Evolutionary conservation across 805 yeast species (phyloP), one percentile per base, ranked within the genome.

Genomic region (Metschnikowia lochheadii): DNA sequence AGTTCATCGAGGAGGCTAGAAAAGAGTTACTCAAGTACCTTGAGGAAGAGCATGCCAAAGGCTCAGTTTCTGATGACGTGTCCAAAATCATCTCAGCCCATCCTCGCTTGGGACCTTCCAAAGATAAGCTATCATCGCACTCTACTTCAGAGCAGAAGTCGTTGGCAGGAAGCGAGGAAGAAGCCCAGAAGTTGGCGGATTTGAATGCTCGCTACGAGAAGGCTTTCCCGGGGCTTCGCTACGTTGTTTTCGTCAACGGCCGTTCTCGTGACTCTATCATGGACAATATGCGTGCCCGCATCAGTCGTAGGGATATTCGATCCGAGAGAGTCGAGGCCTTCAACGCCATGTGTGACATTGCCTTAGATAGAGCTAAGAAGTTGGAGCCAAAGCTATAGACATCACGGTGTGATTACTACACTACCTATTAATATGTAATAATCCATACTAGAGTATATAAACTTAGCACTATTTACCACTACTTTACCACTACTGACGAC

Each of bases 271-370:
- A 73, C 5, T 82, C 67, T 17, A 82, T 90, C 26, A 84, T 89
- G 81, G 66, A 67, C 23, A 72, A 81, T 54, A 63, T 63, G 67
- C 51, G 26, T 13, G 39, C 36, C 8, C 50, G 68, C n/a, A 86
- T 90, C 3, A 66, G 65, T 1, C 72, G 85, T 47, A 70, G 70
- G n/a, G 79, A 84, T 59, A 75, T 80, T 50, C 63, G 57, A 6
- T 47, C 56, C 32, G 97, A 91, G 64, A 77, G 81, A 50, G 41
- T 51, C 7, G 85, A 82, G 43, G 95, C 96, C 0, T 80, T 89
- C 57, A 73, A 83, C 56, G 96, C 96, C 21, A 89, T 90, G 96
- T 88, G 96, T 66, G 95, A 88, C 66, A 91, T 90, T 50, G 97
- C 97, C 0, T 58, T 77, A 23, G 96, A 89, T 68, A 74, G 97